Evolutionary conservation across 2,329 filamentous ascomycete species (phyloP).

Genomic region (Colletotrichum destructivum): DNA sequence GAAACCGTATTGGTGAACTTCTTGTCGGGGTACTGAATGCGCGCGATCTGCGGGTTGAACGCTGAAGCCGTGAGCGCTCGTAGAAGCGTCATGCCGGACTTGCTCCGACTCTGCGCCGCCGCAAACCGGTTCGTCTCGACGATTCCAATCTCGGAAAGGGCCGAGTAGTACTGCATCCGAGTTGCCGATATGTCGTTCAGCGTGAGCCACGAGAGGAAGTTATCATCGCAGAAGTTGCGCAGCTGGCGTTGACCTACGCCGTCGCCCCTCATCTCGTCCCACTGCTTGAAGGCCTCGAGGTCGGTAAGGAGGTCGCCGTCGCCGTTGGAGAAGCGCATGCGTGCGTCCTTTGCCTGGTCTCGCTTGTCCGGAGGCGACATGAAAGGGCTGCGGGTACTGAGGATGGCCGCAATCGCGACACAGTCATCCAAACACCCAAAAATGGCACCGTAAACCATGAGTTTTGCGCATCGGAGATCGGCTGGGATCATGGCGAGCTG

Average conservation of each 20-base stretch:
- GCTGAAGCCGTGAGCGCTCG: slow-evolving; percentile 81
- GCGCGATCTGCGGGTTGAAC: slow-evolving; percentile 88
- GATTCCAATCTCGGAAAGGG: slow-evolving; percentile 89
- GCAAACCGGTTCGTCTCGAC: slow-evolving; percentile 59
- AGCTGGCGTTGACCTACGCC: slow-evolving; percentile 74
- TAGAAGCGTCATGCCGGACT: slow-evolving; percentile 63
- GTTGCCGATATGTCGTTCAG: slow-evolving; percentile 92
- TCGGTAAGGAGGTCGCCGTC: slow-evolving; percentile 94
- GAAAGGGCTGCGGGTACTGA: slow-evolving; percentile 93
- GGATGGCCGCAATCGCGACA: slow-evolving; percentile 89
- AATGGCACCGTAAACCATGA: slow-evolving; percentile 95
- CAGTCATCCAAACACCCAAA: slow-evolving; percentile 94
- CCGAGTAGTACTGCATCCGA: slow-evolving; percentile 85
- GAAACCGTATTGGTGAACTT: slow-evolving; percentile 92
- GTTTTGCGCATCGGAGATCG: slow-evolving; percentile 91
- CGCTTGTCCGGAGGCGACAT: slow-evolving; percentile 86
- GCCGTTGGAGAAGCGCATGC: slow-evolving; percentile 79
- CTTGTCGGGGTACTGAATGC: slow-evolving; percentile 95
- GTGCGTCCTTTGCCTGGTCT: slow-evolving; percentile 84
- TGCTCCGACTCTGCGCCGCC: slow-evolving; percentile 50
- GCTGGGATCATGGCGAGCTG: slow-evolving; percentile 97
- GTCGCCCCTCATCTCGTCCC: slow-evolving; percentile 77
- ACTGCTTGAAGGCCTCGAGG: slow-evolving; percentile 85
- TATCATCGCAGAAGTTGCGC: slow-evolving; percentile 84
- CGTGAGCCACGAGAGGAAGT: slow-evolving; percentile 87